These are phyloP conservation scores for Nothophytophthora sp. DNA, from an alignment of 352 stramenopile species.

Conservation along the genomic window DNA sequence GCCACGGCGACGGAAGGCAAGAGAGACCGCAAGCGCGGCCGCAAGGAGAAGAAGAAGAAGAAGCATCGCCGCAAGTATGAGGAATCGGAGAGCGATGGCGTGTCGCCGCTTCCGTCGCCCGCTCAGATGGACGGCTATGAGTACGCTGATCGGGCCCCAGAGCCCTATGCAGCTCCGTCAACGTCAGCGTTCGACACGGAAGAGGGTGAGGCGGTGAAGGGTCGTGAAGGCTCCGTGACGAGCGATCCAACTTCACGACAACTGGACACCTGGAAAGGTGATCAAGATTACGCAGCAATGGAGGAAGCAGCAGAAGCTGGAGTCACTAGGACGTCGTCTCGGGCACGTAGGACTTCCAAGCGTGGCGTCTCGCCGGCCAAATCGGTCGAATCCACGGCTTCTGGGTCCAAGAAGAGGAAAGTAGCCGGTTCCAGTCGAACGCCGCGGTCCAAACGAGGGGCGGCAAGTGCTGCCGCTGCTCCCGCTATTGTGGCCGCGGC, in stretches of 20 bases:
- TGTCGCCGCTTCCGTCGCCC: conserved; percentile 40
- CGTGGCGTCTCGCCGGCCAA: conserved; percentile 10
- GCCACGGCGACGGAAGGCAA: conserved; percentile 39
- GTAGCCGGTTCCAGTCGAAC: conserved; percentile 22
- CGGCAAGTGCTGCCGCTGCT: conserved; percentile 10
- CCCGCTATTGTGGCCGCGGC: conserved; percentile 17
- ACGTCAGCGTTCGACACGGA: conserved; percentile 12
- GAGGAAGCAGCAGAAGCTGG: conserved; percentile 9
- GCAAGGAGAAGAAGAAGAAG: conserved; percentile 61
- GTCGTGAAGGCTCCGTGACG: background rate
- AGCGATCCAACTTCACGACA: conserved; percentile 14
- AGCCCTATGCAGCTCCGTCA: conserved; percentile 19
- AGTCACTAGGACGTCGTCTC: conserved; percentile 21
- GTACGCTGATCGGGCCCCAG: conserved; percentile 35
- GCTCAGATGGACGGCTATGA: conserved; percentile 46
- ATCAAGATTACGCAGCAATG: background rate
- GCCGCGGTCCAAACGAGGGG: conserved; percentile 14
- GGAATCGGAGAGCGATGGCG: conserved; percentile 57
- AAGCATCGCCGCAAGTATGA: conserved; percentile 45
- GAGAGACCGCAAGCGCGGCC: conserved; percentile 60
- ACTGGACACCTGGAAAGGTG: conserved; percentile 7
- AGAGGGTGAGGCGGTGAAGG: background rate
- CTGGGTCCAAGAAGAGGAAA: conserved; percentile 33
- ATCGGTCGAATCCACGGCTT: conserved; percentile 18
- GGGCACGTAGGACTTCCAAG: conserved; percentile 31